These are phyloP conservation scores for Phaeosphaeriaceae sp. DNA, from an alignment of 2,329 filamentous ascomycete species.

Conservation along the genomic window DNA sequence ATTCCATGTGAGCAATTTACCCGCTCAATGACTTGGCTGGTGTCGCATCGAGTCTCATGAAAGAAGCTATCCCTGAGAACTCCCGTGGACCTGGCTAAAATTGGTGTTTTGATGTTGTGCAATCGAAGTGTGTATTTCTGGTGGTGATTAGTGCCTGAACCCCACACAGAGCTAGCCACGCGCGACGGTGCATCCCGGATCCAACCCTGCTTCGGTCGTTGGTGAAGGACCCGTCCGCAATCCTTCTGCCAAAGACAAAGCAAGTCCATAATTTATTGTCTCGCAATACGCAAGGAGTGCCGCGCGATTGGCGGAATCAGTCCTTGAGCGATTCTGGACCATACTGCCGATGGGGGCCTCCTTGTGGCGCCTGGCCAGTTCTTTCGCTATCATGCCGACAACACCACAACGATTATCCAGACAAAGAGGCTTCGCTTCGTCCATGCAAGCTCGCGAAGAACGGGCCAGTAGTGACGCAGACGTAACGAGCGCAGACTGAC, in stretches of 20 bases:
- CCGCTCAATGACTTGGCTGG: neutral
- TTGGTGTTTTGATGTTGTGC: neutral
- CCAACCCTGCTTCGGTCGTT: neutral
- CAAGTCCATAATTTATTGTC: neutral
- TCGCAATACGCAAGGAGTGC: neutral
- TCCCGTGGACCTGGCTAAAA: neutral
- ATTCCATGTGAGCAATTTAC: neutral
- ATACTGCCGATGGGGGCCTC: neutral
- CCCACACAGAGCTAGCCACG: neutral
- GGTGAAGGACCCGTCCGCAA: neutral
- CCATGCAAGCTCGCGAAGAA: neutral
- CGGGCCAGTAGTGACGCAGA: neutral
- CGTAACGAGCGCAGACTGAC: neutral
- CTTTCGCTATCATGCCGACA: neutral
- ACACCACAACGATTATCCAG: neutral
- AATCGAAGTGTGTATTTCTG: neutral
- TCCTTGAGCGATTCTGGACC: neutral
- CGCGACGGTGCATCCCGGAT: neutral
- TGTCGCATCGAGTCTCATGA: neutral
- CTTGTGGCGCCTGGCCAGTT: neutral
- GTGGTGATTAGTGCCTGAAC: neutral
- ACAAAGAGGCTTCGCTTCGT: neutral
- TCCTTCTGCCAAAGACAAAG: neutral
- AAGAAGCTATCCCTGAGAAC: neutral
- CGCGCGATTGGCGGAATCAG: neutral